phyloP scores from a whole-genome alignment of 495 filamentous ascomycete genomes.

The Xylaria longipes region DNA sequence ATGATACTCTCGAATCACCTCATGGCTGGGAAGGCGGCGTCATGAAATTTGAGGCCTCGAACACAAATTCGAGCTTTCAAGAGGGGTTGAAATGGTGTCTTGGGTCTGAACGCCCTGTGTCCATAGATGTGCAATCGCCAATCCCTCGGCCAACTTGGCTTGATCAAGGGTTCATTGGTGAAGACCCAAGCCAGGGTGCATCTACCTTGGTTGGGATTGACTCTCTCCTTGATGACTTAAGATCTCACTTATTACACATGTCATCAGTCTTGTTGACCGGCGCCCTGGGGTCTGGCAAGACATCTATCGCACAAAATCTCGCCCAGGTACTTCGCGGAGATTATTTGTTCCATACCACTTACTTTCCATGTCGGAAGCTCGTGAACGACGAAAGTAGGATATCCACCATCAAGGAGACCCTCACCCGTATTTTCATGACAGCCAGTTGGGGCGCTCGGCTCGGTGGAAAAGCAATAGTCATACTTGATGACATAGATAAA shows the following conservation, averaged over 20 bases:
- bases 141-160: conserved; percentile 65
- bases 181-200: conserved; percentile 57
- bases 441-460: conserved; percentile 89
- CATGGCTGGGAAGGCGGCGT: conserved; percentile 76
- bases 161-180: conserved; percentile 52
- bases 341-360: conserved; percentile 75
- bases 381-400: conserved; percentile 88
- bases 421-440: conserved; percentile 81
- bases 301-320: conserved; percentile 66
- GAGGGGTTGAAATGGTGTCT: conserved; percentile 72
- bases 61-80: conserved; percentile 55
- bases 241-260: conserved; percentile 75
- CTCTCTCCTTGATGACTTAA: conserved; percentile 69
- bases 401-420: conserved; percentile 85
- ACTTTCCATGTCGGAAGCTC: conserved; percentile 82
- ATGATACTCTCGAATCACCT: conserved; percentile 45
- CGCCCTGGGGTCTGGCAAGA: conserved; percentile 88
- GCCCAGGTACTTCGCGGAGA: conserved; percentile 69
- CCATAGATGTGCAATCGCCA: conserved; percentile 73
- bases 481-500: conserved; percentile 92
- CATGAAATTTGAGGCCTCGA: conserved; percentile 69
- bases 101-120: conserved; percentile 73
- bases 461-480: conserved; percentile 79
- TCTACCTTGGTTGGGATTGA: conserved; percentile 88
- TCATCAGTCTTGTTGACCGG: conserved; percentile 91